Base-by-base conservation (phyloP, 495 filamentous ascomycete species). In the Schizothecium vesticola region DNA sequence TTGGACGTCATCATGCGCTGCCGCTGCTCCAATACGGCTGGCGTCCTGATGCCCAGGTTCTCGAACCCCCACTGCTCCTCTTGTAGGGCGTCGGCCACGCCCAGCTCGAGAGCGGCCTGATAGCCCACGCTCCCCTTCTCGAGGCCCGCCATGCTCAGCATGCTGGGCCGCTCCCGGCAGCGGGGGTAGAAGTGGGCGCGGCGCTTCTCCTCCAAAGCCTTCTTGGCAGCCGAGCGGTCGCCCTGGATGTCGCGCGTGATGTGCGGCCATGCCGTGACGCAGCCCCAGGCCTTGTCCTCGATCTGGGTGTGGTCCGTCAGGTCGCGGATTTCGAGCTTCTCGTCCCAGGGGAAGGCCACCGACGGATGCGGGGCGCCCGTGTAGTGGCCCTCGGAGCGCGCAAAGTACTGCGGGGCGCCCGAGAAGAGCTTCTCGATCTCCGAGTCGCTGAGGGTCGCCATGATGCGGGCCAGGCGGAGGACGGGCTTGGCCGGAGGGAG, bases 111-210 rank as follows among this genome's bases (percentile, higher is more conserved):
- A 21, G 89, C 92, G 62, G 91, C 86, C 67, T 88, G 85, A 71
- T 88, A 92, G n/a, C 91, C 91, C 25, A 92, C 77, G 36, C 90
- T 90, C 5, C 91, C 91, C 56, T 87, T 86, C 73, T 94, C 91
- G 56, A 86, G 79, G 58, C 90, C 88, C 66, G 89, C 87, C 77
- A 87, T 88, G 72, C 88, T 89, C 58, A 93, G 81, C 91, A 93
- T 94, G 75, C 85, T 91, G 7, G 91, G 91, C 3, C 90, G 73
- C 68, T 85, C 82, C 78, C 86, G 72, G 83, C 84, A 78, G 73
- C 86, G 68, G 76, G 82, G 77, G 80, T 88, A 77, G 83, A 91
- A 75, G 79, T 87, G 74, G 74, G 87, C 79, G 72, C 79, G 78
- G n/a, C 80, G 75, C 72, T 79, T 83, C 65, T 66, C 75, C 58